Evolutionary conservation across 2,329 filamentous ascomycete genomes (phyloP), one percentile per base, ranked within the genome.

Genomic region (Didymella lethalis): DNA sequence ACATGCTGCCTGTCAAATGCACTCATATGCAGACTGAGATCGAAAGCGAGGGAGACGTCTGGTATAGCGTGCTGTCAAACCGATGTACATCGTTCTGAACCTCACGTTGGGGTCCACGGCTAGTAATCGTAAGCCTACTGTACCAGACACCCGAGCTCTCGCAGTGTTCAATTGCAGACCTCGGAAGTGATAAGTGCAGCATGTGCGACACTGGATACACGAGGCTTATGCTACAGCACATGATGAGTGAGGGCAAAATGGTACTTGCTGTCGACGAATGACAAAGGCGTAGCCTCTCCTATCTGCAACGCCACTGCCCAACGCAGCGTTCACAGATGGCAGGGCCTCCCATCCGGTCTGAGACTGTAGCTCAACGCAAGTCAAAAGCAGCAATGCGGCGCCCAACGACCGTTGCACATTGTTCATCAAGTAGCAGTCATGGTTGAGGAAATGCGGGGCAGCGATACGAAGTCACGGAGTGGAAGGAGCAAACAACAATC

Each of bases 401-500:
- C 52, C 59, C 62, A 57, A 54, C 54, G 34, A 47, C n/a, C 57
- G 55, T 54, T 36, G 50, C 52, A 46, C 46, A 34, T 54, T 26
- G 32, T 25, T 47, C 28, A 41, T 32, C 20, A 25, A 29, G 50
- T 54, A 38, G 40, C 32, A 31, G 60, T 61, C 61, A 60, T 57
- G 57, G 65, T 59, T 56, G 44, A 38, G 52, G 59, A 57, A 64
- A 59, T 62, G 68, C 65, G 65, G 68, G 67, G 66, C 65, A 64
- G 40, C 36, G 43, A 54, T 54, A 43, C 41, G 26, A 48, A 53
- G 44, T 54, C 29, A 48, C 26, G 40, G 11, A 20, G 10, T 25
- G 47, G 40, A 47, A n/a, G 14, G 31, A 54, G 44, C 48, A 47
- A 43, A 49, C 25, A 53, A 32, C 29, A 40, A 49, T 18, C 32